Conservation (phyloP, 495 filamentous ascomycete species). For the Cercophora newfieldiana region DNA sequence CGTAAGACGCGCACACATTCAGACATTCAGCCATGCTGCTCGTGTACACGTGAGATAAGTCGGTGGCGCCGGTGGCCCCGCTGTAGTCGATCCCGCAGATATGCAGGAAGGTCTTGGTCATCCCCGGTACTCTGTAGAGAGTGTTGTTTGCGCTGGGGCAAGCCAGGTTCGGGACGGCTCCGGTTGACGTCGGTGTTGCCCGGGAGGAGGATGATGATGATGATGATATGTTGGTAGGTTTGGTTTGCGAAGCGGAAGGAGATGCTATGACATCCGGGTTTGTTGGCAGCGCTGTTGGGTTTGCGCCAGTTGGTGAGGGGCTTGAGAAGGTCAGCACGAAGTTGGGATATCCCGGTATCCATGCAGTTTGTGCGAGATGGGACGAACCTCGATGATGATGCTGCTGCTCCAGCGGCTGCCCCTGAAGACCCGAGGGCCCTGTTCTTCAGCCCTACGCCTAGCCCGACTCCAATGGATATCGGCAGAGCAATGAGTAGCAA, state of each 20-base stretch:
- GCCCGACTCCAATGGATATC: slow-evolving; percentile 39
- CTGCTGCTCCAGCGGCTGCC: background rate
- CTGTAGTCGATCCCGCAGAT: slow-evolving; percentile 49
- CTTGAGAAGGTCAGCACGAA: background rate
- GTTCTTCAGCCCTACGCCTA: slow-evolving; percentile 35
- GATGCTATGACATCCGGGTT: slow-evolving; percentile 5
- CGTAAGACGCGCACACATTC: slow-evolving; percentile 41
- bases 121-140: slow-evolving; percentile 42
- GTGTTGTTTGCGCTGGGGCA: slow-evolving; percentile 49
- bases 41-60: slow-evolving; percentile 40
- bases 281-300: slow-evolving; percentile 5
- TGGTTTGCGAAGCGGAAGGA: slow-evolving; percentile 5
- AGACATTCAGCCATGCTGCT: slow-evolving; percentile 47
- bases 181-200: slow-evolving; percentile 18
- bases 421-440: slow-evolving; percentile 8
- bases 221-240: background rate
- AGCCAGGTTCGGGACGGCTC: slow-evolving; percentile 25
- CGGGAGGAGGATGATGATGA: slow-evolving; percentile 4
- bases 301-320: slow-evolving; percentile 1
- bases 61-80: slow-evolving; percentile 35
- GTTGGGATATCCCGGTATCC: background rate
- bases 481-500: slow-evolving; percentile 32
- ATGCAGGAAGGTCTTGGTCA: slow-evolving; percentile 43
- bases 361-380: background rate
- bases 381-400: slow-evolving; percentile 27